These are phyloP conservation scores for Brassica carinata DNA, from an alignment of 345 rosid species.

Conservation along the genomic window DNA sequence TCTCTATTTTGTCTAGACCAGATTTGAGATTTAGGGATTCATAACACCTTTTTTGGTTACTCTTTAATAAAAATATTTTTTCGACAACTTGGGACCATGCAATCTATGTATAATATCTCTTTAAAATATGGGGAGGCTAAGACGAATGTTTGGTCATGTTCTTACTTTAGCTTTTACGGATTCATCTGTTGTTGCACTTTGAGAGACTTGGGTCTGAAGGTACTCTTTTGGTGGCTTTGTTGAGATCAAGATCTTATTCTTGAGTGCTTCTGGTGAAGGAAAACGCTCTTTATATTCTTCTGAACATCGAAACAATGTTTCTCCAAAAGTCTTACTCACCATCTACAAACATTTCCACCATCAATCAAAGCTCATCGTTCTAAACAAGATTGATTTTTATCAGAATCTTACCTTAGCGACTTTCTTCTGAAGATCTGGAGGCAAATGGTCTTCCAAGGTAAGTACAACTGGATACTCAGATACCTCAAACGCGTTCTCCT, in stretches of 20 bases:
- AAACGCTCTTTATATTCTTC: constrained; percentile 47
- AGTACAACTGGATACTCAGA: constrained; percentile 83
- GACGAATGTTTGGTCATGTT: background rate
- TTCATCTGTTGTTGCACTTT: constrained; percentile 37
- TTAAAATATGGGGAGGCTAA: background rate
- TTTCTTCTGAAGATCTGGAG: constrained; percentile 59
- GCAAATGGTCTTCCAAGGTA: constrained; percentile 81
- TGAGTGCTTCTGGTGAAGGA: constrained; percentile 74
- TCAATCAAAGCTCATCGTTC: background rate
- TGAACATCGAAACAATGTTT: constrained; percentile 45
- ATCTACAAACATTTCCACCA: constrained; percentile 45
- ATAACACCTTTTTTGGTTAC: background rate
- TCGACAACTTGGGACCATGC: background rate
- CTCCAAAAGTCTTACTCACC: constrained; percentile 55
- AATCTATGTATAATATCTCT: background rate
- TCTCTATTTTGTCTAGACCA: background rate
- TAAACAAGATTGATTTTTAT: background rate
- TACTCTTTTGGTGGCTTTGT: constrained; percentile 87
- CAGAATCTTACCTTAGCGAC: constrained; percentile 60
- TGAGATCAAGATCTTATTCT: constrained; percentile 66
- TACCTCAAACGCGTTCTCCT: constrained; percentile 58
- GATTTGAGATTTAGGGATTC: background rate
- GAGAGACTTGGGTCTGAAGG: constrained; percentile 40
- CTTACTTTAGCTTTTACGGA: constrained; percentile 27
- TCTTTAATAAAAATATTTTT: background rate